A percentile compares a stretch with the other conserved stretches of the same genome.
phyloP scores from a whole-genome alignment of 2,329 filamentous ascomycete species.

The Aspergillus fumigatiaffinis region DNA sequence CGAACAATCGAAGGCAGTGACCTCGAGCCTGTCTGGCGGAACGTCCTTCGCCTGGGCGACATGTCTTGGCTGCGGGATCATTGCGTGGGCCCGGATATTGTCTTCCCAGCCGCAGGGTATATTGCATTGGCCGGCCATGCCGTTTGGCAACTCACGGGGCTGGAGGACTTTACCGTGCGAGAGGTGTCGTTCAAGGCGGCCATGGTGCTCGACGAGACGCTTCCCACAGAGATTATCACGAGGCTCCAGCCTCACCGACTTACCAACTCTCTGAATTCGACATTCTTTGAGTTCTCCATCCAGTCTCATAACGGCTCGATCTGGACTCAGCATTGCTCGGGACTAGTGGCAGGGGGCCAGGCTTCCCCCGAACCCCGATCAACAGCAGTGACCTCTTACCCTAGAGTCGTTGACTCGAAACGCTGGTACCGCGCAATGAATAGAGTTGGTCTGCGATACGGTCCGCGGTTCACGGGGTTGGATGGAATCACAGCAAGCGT shows the following conservation, averaged over 20 bases:
- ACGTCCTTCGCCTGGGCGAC: conserved; percentile 21
- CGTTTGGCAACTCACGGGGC: conserved; percentile 9
- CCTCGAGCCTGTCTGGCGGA: conserved; percentile 24
- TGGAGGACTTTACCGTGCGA: conserved; percentile 3
- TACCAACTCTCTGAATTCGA: conserved; percentile 2
- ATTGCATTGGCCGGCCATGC: conserved; percentile 23
- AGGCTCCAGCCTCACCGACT: conserved; percentile 3
- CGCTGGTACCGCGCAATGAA: conserved; percentile 6
- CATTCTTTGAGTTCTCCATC: conserved; percentile 14
- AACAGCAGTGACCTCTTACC: neutral
- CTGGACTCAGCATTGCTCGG: conserved; percentile 9
- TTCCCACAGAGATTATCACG: conserved; percentile 10
- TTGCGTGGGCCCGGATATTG: conserved; percentile 14
- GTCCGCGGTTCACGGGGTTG: conserved; percentile 9
- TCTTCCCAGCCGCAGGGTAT: conserved; percentile 25
- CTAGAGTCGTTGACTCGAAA: neutral
- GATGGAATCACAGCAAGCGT: conserved; percentile 4
- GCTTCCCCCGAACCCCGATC: neutral
- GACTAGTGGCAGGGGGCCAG: neutral
- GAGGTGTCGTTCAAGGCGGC: neutral
- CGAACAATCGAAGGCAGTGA: conserved; percentile 21
- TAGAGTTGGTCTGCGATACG: conserved; percentile 9
- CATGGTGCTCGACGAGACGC: neutral
- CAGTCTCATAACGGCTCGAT: neutral
- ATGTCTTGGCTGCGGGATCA: conserved; percentile 31